Evolutionary conservation across 1,284 basidiomycete species (phyloP).

Genomic region (Prillingera fragicola): DNA sequence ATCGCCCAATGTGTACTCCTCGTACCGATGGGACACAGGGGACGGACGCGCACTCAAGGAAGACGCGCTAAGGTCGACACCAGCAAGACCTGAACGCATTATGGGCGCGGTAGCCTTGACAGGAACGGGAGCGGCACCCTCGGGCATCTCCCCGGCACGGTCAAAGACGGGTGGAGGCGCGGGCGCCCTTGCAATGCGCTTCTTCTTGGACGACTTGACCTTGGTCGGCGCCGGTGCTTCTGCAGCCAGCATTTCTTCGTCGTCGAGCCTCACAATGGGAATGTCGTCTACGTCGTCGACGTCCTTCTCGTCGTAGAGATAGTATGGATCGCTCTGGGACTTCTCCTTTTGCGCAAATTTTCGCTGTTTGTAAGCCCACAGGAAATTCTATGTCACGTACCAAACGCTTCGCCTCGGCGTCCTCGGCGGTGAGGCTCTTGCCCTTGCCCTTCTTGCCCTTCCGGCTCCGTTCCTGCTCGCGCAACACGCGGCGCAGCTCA

Average conservation of each 20-base stretch:
- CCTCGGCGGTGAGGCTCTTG: conserved; percentile 36
- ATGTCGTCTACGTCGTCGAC: conserved; percentile 72
- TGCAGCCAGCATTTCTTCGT: conserved; percentile 41
- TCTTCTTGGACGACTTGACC: conserved; percentile 9
- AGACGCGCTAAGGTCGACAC: conserved; percentile 20
- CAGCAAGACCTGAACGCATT: conserved; percentile 40
- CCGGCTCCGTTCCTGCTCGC: conserved; percentile 47
- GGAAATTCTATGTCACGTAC: not conserved
- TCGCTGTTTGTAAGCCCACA: conserved; percentile 51
- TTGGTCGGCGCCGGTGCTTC: not conserved
- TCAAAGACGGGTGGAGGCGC: conserved; percentile 54
- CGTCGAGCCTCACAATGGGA: conserved; percentile 72
- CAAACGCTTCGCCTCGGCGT: conserved; percentile 40
- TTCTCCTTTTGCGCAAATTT: conserved; percentile 67
- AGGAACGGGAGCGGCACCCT: conserved; percentile 49
- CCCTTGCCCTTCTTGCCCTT: conserved; percentile 36
- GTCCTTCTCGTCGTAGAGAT: conserved; percentile 58
- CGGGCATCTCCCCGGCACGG: conserved; percentile 77
- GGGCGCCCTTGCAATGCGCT: conserved; percentile 11
- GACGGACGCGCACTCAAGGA: too few relatives aligned
- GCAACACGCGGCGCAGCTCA: conserved; percentile 45
- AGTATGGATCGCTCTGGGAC: conserved; percentile 78
- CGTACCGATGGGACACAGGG: conserved; percentile 50
- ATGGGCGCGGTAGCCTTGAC: conserved; percentile 1
- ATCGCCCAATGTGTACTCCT: conserved; percentile 57